Evolutionary conservation across 495 filamentous ascomycete genomes (phyloP).

Genomic region (Penicillium antarcticum): DNA sequence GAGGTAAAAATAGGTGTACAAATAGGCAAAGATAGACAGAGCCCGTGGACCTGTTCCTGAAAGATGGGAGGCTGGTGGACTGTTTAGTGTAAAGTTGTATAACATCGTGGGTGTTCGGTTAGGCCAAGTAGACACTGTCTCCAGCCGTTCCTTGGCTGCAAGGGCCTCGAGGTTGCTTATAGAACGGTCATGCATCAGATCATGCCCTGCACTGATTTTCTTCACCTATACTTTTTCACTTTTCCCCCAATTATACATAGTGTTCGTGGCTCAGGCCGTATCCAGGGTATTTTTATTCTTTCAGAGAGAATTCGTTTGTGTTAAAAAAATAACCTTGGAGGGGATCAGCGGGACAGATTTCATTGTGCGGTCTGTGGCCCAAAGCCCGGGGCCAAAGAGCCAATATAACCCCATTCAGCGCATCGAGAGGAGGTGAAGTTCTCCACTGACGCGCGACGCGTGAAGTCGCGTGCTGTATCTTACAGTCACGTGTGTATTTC

Average conservation of each 20-base stretch:
- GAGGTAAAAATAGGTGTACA: not conserved
- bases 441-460: slow-evolving; percentile 8
- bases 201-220: not conserved
- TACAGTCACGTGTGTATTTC: not conserved
- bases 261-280: not conserved
- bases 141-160: slow-evolving; percentile 5
- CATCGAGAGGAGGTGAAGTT: not conserved
- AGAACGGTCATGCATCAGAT: not conserved
- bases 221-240: not conserved
- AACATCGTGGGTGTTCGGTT: not conserved
- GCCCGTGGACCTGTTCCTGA: not conserved
- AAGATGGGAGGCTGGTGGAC: slow-evolving; percentile 1
- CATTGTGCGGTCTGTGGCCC: slow-evolving; percentile 9
- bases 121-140: not conserved
- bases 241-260: not conserved
- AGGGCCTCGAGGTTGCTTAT: slow-evolving; percentile 3
- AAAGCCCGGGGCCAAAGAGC: not conserved
- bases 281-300: not conserved
- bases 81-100: not conserved
- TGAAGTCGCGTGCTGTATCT: not conserved
- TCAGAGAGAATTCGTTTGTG: not conserved
- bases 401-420: slow-evolving; percentile 7
- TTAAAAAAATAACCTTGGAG: not conserved
- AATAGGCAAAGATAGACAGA: too few relatives aligned
- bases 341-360: not conserved